These are phyloP conservation scores for Xylariaceae sp. DNA, from an alignment of 2,329 filamentous ascomycete genomes.

Conservation along the genomic window DNA sequence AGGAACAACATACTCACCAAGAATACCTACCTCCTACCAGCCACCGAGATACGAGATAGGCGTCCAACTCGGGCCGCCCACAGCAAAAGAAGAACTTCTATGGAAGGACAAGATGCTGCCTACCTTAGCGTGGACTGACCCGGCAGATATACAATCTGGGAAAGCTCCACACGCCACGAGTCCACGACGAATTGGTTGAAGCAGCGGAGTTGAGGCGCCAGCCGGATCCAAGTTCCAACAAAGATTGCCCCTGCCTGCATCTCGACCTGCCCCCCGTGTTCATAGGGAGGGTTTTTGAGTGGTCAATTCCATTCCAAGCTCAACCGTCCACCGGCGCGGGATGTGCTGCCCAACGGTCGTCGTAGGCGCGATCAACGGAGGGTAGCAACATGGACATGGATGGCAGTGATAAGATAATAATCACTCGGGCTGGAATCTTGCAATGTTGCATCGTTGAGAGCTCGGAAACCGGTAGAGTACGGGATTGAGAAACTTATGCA, in stretches of 20 bases:
- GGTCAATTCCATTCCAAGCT: conserved; percentile 1
- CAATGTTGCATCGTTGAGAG: conserved; percentile 19
- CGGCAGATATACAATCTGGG: conserved; percentile 9
- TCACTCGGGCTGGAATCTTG: conserved; percentile 13
- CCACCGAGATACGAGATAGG: conserved; percentile 5
- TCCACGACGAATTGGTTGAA: conserved; percentile 6
- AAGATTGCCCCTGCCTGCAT: too few relatives aligned
- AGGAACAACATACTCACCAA: too few relatives aligned
- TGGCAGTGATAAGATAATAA: conserved; percentile 17
- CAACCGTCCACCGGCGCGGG: conserved; percentile 4
- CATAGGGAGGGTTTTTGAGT: conserved; percentile 1
- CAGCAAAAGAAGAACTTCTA: conserved; percentile 25
- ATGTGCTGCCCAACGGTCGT: conserved; percentile 23
- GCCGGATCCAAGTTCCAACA: not conserved
- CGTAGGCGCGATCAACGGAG: conserved; percentile 22
- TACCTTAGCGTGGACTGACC: conserved; percentile 1
- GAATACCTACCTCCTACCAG: too few relatives aligned
- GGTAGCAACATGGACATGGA: conserved; percentile 22
- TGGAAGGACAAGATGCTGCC: conserved; percentile 4
- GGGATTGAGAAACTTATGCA: conserved; percentile 24
- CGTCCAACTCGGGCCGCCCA: conserved; percentile 23
- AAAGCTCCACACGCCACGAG: conserved; percentile 1
- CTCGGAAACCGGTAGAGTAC: conserved; percentile 11
- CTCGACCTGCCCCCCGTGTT: not conserved
- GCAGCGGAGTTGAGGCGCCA: conserved; percentile 4